Evolutionary conservation across 192 early-diverging fungal species (phyloP).

Genomic region (Mortierella claussenii): DNA sequence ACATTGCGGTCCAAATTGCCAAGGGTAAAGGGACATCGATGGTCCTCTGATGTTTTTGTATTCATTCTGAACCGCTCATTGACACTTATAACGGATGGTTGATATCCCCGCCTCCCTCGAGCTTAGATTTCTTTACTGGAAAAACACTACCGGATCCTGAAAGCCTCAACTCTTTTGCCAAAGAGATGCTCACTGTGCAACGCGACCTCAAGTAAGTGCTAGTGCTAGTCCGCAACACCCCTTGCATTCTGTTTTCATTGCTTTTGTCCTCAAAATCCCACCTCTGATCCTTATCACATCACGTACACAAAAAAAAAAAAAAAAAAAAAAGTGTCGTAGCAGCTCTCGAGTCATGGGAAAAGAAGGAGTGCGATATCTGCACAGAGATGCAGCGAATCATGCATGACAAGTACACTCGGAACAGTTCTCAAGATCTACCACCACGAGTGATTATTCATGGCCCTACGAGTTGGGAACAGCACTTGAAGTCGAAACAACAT

Average conservation of each 20-base stretch:
- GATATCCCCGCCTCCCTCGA: slow-evolving; percentile 1
- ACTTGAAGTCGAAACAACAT: slow-evolving; percentile 75
- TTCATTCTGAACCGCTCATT: neutral
- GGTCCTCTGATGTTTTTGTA: neutral
- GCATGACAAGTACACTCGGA: slow-evolving; percentile 18
- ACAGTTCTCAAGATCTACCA: slow-evolving; percentile 13
- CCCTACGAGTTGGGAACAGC: slow-evolving; percentile 78
- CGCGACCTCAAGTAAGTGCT: slow-evolving; percentile 54
- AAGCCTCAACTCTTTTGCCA: slow-evolving; percentile 45
- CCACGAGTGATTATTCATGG: slow-evolving; percentile 73
- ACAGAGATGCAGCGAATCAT: slow-evolving; percentile 54
- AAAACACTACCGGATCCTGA: slow-evolving; percentile 44
- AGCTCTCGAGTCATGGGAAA: slow-evolving; percentile 68
- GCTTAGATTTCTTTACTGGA: slow-evolving; percentile 57
- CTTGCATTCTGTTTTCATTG: neutral
- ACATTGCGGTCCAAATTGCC: slow-evolving; percentile 64
- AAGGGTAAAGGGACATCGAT: slow-evolving; percentile 44
- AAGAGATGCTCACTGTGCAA: slow-evolving; percentile 44
- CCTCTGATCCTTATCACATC: no score
- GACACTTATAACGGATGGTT: neutral
- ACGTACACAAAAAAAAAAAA: neutral
- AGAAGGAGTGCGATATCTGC: slow-evolving; percentile 78
- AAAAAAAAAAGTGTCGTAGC: slow-evolving; percentile 19
- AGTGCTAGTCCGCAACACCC: neutral
- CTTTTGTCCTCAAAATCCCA: no score